These are phyloP conservation scores for Groenewaldozyma tartarivorans DNA, from an alignment of 805 yeast species.

Conservation along the genomic window DNA sequence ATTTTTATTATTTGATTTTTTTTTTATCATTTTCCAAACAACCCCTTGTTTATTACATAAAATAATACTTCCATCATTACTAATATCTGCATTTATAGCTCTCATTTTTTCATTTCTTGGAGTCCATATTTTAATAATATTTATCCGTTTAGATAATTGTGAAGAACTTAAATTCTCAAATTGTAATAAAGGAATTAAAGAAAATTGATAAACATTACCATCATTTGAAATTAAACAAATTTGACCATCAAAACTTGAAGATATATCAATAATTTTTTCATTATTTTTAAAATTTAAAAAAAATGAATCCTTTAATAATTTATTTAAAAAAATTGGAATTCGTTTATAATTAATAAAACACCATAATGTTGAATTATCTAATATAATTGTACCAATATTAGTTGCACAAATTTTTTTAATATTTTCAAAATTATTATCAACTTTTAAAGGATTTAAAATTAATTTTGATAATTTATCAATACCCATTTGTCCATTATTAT, in stretches of 20 bases:
- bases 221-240: conserved; percentile 18
- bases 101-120: conserved; percentile 38
- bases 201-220: conserved; percentile 18
- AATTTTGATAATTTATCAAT: conserved; percentile 21
- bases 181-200: conserved; percentile 15
- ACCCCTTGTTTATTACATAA: conserved; percentile 63
- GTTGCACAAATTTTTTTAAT: conserved; percentile 53
- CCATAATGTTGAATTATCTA: conserved; percentile 26
- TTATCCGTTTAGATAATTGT: conserved; percentile 10
- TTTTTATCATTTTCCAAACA: conserved; percentile 34
- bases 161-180: conserved; percentile 7
- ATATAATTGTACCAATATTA: conserved; percentile 60
- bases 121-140: conserved; percentile 19
- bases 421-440: conserved; percentile 41
- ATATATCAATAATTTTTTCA: conserved; percentile 15
- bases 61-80: conserved; percentile 58
- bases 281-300: neutral
- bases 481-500: conserved; percentile 78
- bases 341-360: neutral
- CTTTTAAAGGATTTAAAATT: conserved; percentile 24
- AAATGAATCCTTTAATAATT: neutral
- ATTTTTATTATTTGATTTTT: conserved; percentile 22
- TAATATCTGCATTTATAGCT: conserved; percentile 59
- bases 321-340: neutral
- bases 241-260: conserved; percentile 15